Conservation (phyloP, 352 stramenopile species). For the Lagenidium giganteum region DNA sequence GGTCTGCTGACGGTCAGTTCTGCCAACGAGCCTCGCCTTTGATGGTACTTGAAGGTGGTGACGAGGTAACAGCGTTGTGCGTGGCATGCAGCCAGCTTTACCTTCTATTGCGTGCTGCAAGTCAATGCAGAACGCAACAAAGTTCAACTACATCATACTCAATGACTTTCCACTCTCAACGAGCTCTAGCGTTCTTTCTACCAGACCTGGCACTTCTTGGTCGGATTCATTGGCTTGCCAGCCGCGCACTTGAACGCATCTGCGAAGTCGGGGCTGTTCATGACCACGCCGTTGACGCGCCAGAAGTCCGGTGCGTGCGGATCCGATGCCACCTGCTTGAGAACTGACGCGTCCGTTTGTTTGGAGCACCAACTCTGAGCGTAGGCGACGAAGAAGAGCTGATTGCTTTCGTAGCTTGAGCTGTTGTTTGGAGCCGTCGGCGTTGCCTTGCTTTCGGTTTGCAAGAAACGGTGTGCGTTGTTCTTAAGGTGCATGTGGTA, state of each 20-base stretch:
- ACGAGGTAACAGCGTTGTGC: too few species aligned
- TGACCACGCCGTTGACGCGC: slow-evolving; percentile 17
- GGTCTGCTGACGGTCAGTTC: too few species aligned
- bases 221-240: slow-evolving; percentile 16
- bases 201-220: slow-evolving; percentile 17
- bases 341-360: slow-evolving; percentile 1
- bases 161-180: too few species aligned
- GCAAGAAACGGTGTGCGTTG: too few species aligned
- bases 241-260: slow-evolving; percentile 17
- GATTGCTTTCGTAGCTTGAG: neutral
- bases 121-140: too few species aligned
- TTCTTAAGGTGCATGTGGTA: slow-evolving; percentile 14
- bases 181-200: too few species aligned
- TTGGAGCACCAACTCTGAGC: slow-evolving; percentile 17
- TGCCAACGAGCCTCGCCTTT: too few species aligned
- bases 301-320: slow-evolving; percentile 12
- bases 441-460: too few species aligned
- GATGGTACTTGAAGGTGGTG: too few species aligned
- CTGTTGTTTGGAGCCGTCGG: neutral
- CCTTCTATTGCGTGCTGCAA: too few species aligned
- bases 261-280: slow-evolving; percentile 17
- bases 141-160: too few species aligned
- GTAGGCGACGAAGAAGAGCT: slow-evolving; percentile 20
- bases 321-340: slow-evolving; percentile 4
- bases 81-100: too few species aligned